Percentiles rank a stretch among this genome's conserved stretches.
These are phyloP conservation scores for Lipomyces yamanashiensis DNA, from an alignment of 805 yeast genomes.

Conservation along the genomic window DNA sequence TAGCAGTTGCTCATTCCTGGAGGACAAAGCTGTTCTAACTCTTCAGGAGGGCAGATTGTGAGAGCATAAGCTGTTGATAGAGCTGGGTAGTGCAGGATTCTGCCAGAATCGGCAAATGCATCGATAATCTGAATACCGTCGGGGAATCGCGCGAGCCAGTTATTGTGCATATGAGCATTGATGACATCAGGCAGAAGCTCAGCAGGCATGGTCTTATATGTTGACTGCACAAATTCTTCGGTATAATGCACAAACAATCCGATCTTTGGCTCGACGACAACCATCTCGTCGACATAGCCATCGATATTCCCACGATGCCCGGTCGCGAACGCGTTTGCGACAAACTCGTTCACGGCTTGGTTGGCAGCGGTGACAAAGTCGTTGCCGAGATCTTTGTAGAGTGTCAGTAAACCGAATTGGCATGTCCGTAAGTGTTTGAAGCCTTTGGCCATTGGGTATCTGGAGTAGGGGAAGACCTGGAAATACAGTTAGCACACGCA, in stretches of 20 bases:
- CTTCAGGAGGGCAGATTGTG: slow-evolving; percentile 37
- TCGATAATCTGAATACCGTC: slow-evolving; percentile 37
- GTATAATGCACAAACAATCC: slow-evolving; percentile 39
- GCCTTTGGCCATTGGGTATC: slow-evolving; percentile 19
- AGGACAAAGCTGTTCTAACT: slow-evolving; percentile 37
- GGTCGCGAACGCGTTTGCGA: slow-evolving; percentile 13
- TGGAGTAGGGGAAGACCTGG: slow-evolving; percentile 38
- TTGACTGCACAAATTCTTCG: slow-evolving; percentile 27
- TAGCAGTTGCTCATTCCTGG: slow-evolving; percentile 33
- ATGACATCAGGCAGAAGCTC: slow-evolving; percentile 39
- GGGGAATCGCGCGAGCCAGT: slow-evolving; percentile 36
- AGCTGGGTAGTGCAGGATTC: slow-evolving; percentile 33
- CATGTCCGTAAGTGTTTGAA: slow-evolving; percentile 32
- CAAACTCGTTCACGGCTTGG: slow-evolving; percentile 16
- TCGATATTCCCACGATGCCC: slow-evolving; percentile 17
- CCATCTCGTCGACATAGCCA: slow-evolving; percentile 16
- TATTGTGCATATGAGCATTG: slow-evolving; percentile 41
- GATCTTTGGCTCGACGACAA: slow-evolving; percentile 21
- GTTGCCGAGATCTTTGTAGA: slow-evolving; percentile 37
- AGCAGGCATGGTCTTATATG: slow-evolving; percentile 21
- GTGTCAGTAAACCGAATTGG: slow-evolving; percentile 31
- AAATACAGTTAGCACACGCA: neutral
- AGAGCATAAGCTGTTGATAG: slow-evolving; percentile 35
- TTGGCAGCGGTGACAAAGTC: slow-evolving; percentile 30
- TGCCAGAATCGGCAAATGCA: slow-evolving; percentile 32